Evolutionary conservation across 106 monocot genomes (phyloP).

Genomic region (Narthecium ossifragum): DNA sequence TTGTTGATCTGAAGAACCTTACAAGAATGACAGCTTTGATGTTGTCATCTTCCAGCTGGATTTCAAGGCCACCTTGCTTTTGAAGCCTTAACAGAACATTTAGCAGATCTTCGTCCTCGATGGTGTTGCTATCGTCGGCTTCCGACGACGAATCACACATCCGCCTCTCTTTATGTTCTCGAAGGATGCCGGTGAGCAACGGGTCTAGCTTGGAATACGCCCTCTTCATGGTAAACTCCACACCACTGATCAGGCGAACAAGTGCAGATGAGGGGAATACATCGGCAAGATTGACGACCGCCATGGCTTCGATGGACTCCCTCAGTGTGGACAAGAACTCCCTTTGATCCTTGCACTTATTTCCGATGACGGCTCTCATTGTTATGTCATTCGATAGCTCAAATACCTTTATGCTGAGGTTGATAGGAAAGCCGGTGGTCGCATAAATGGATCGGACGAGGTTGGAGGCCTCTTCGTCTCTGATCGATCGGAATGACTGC

Average conservation of each 20-base stretch:
- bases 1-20: too few species aligned
- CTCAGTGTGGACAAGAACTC: not conserved
- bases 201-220: not conserved
- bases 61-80: not conserved
- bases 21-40: conserved; percentile 6
- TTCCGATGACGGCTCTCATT: conserved; percentile 2
- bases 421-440: not conserved
- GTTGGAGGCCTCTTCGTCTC: conserved; percentile 10
- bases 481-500: conserved; percentile 2
- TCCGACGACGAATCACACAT: too few species aligned
- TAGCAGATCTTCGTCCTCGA: conserved; percentile 1
- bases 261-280: conserved; percentile 15
- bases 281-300: not conserved
- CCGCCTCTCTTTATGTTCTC: conserved; percentile 4
- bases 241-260: not conserved
- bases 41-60: not conserved
- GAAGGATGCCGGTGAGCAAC: not conserved
- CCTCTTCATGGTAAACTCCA: not conserved
- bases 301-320: not conserved
- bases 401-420: conserved; percentile 1
- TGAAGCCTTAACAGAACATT: conserved; percentile 8
- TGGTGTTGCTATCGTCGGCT: not conserved
- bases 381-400: conserved; percentile 1
- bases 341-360: conserved; percentile 3
- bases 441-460: not conserved